These are phyloP conservation scores for Microcyclospora pomicola DNA, from an alignment of 2,329 filamentous ascomycete genomes.

Conservation along the genomic window DNA sequence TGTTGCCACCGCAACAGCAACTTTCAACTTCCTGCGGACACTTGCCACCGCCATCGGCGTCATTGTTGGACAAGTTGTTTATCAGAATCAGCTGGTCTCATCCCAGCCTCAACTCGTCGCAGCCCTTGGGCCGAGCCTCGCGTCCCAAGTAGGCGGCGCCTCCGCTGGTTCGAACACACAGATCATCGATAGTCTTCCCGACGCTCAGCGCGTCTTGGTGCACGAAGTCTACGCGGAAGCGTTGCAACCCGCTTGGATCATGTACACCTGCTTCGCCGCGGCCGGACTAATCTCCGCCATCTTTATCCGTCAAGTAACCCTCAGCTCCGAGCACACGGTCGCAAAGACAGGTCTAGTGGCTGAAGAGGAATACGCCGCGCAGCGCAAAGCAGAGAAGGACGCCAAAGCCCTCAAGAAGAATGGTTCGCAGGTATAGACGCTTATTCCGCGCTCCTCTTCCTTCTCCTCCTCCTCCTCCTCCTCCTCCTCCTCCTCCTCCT, in stretches of 20 bases:
- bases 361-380: conserved; percentile 26
- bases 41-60: conserved; percentile 52
- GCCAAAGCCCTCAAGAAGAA: background rate
- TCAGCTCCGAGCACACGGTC: conserved; percentile 32
- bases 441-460: too few species aligned
- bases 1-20: conserved; percentile 50
- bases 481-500: too few species aligned
- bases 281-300: conserved; percentile 26
- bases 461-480: too few species aligned
- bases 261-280: conserved; percentile 30
- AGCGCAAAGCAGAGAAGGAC: conserved; percentile 19
- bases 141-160: conserved; percentile 41
- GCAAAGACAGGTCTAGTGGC: conserved; percentile 36
- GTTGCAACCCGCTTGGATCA: conserved; percentile 36
- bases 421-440: too few species aligned
- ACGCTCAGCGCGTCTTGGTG: conserved; percentile 30
- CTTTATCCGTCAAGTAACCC: conserved; percentile 28
- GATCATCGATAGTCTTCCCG: conserved; percentile 39
- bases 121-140: conserved; percentile 39
- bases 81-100: conserved; percentile 53
- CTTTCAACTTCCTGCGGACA: conserved; percentile 52
- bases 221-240: conserved; percentile 30
- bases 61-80: conserved; percentile 58
- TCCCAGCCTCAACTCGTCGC: conserved; percentile 36
- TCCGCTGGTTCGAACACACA: conserved; percentile 48